Conservation (phyloP, 2,329 filamentous ascomycete genomes). For the Hymenotorrendiella dingleyae region DNA sequence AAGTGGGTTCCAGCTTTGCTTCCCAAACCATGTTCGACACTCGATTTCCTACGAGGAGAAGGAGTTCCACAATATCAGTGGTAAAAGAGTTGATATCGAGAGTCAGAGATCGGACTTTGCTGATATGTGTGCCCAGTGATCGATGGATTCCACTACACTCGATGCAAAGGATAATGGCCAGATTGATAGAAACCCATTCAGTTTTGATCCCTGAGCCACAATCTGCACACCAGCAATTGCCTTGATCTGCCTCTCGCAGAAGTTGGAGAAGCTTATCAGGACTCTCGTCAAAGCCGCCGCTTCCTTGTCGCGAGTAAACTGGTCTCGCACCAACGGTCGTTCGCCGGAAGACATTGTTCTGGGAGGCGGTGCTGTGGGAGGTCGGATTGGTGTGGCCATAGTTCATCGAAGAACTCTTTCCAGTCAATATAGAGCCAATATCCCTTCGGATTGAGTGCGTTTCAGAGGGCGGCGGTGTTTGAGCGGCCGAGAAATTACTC, state of each 20-base stretch:
- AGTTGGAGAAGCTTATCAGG: constrained; percentile 81
- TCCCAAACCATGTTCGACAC: constrained; percentile 98
- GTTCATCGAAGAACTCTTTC: constrained; percentile 72
- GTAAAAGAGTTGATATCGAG: constrained; percentile 96
- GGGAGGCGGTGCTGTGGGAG: constrained; percentile 39
- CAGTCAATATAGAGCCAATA: constrained; percentile 87
- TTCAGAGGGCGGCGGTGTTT: constrained; percentile 32
- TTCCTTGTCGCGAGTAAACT: constrained; percentile 59
- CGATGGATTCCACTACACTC: constrained; percentile 97
- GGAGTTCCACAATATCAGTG: constrained; percentile 89
- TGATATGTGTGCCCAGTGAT: constrained; percentile 94
- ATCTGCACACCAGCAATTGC: constrained; percentile 90
- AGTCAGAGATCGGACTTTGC: constrained; percentile 91
- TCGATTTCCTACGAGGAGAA: constrained; percentile 86
- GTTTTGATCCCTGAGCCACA: constrained; percentile 89
- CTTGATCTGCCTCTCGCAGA: constrained; percentile 83
- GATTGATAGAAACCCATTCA: constrained; percentile 98
- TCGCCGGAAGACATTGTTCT: constrained; percentile 66
- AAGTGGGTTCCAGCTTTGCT: constrained; percentile 65
- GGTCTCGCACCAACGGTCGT: constrained; percentile 90
- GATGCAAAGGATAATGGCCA: constrained; percentile 93
- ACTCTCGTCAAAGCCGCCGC: constrained; percentile 71
- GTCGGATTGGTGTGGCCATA: constrained; percentile 41
- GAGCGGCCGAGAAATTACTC: constrained; percentile 43
- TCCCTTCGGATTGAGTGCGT: constrained; percentile 63